Percentiles rank a stretch among this genome's conserved stretches.
Conservation (phyloP, 345 rosid genomes). For the Moricandia arvensis region DNA sequence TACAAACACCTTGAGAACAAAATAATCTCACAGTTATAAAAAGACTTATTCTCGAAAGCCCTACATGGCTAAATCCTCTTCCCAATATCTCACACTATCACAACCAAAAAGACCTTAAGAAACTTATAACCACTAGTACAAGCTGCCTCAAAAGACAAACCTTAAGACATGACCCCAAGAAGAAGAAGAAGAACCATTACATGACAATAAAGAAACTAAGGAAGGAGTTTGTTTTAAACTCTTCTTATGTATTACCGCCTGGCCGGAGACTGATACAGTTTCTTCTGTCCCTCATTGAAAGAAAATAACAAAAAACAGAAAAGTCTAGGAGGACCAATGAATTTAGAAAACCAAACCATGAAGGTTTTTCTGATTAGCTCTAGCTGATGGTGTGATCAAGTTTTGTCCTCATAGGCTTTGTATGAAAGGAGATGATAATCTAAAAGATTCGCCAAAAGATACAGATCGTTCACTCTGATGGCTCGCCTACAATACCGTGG, state of each 20-base stretch:
- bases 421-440: constrained; percentile 28
- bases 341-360: constrained; percentile 41
- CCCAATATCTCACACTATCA: constrained; percentile 32
- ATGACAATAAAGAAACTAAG: not conserved
- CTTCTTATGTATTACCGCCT: constrained; percentile 63
- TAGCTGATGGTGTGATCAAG: constrained; percentile 30
- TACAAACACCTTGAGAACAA: constrained; percentile 39
- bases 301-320: constrained; percentile 8
- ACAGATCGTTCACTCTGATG: constrained; percentile 36
- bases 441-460: constrained; percentile 35
- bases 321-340: constrained; percentile 33
- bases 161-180: not conserved
- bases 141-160: constrained; percentile 36
- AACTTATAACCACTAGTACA: constrained; percentile 27
- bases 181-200: constrained; percentile 4
- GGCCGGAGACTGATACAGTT: constrained; percentile 71
- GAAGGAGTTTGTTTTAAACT: constrained; percentile 17
- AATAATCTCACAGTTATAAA: constrained; percentile 25
- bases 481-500: constrained; percentile 44
- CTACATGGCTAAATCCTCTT: constrained; percentile 38
- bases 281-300: constrained; percentile 44
- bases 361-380: constrained; percentile 36
- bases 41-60: constrained; percentile 40
- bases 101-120: constrained; percentile 15
- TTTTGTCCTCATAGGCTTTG: constrained; percentile 34